These are phyloP conservation scores for Eustoma russellianum DNA, from an alignment of 257 asterid species.

Conservation along the genomic window DNA sequence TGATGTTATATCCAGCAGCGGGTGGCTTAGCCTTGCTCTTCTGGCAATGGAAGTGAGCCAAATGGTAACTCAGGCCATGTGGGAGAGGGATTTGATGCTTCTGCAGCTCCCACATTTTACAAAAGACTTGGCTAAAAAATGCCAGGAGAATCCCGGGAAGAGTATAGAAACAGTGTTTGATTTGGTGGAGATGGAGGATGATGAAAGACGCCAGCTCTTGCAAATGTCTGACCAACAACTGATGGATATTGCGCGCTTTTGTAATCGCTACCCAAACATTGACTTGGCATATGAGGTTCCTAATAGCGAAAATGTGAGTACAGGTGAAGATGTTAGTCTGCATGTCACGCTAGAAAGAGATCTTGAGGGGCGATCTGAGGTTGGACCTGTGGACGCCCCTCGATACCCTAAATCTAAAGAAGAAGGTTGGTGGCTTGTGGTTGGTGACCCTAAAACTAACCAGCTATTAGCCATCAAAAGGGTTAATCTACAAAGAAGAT, in stretches of 20 bases:
- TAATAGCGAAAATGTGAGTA: constrained; percentile 15
- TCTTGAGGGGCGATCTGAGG: constrained; percentile 29
- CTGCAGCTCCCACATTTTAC: constrained; percentile 36
- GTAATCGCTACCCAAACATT: constrained; percentile 32
- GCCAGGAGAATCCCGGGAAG: constrained; percentile 34
- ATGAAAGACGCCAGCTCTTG: constrained; percentile 30
- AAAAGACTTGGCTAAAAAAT: constrained; percentile 31
- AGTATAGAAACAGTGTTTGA: constrained; percentile 29
- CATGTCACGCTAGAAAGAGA: constrained; percentile 32
- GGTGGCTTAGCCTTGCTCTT: constrained; percentile 33
- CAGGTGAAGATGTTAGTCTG: constrained; percentile 23
- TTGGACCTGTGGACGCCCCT: constrained; percentile 33
- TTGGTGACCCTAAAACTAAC: constrained; percentile 29
- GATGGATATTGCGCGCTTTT: constrained; percentile 30
- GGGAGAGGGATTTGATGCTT: constrained; percentile 34
- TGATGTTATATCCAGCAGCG: constrained; percentile 37
- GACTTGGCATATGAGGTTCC: constrained; percentile 27
- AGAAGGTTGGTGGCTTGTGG: constrained; percentile 44
- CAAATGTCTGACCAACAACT: constrained; percentile 31
- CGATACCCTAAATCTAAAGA: constrained; percentile 32
- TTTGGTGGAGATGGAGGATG: constrained; percentile 33
- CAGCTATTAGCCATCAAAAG: constrained; percentile 33
- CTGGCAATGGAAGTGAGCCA: constrained; percentile 36
- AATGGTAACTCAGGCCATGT: constrained; percentile 40
- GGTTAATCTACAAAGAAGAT: constrained; percentile 29